These are phyloP conservation scores for Hawksworthiomyces lignivorus DNA, from an alignment of 2,329 filamentous ascomycete species.

Conservation along the genomic window DNA sequence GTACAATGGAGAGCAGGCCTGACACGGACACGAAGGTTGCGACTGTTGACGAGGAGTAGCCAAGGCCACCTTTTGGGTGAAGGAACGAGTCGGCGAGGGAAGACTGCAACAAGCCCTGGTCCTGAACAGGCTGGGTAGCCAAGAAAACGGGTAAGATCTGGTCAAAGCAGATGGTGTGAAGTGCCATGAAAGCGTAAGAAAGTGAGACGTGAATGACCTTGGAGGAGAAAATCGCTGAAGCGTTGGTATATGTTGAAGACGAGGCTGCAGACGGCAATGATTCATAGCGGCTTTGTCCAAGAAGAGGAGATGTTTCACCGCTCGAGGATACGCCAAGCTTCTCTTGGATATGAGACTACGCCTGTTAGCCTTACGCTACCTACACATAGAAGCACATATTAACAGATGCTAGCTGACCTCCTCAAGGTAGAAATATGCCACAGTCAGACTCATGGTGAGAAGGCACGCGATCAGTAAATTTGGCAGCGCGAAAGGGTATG, in stretches of 20 bases:
- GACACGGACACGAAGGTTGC: constrained; percentile 4
- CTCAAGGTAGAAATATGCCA: constrained; percentile 6
- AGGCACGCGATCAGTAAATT: constrained; percentile 6
- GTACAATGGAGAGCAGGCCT: constrained; percentile 7
- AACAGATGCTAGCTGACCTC: constrained; percentile 5
- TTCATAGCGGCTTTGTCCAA: too few relatives aligned
- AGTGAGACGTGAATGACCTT: constrained; percentile 2
- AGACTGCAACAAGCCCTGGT: too few relatives aligned
- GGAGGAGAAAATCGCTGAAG: too few relatives aligned
- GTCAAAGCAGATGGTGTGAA: constrained; percentile 12
- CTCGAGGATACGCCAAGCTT: too few relatives aligned
- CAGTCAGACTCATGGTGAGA: neutral
- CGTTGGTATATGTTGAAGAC: too few relatives aligned
- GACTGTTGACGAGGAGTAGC: constrained; percentile 1
- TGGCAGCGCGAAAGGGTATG: constrained; percentile 11
- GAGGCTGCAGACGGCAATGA: too few relatives aligned
- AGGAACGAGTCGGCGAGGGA: neutral
- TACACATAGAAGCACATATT: too few relatives aligned
- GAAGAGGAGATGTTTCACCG: too few relatives aligned
- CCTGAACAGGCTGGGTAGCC: neutral
- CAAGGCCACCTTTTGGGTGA: constrained; percentile 8
- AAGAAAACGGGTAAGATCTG: constrained; percentile 14
- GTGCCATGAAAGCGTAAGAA: constrained; percentile 8
- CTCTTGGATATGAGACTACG: too few relatives aligned
- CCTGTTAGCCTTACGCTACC: too few relatives aligned